phyloP scores from a whole-genome alignment of 1,284 basidiomycete genomes.

The Ganoderma meredithae region DNA sequence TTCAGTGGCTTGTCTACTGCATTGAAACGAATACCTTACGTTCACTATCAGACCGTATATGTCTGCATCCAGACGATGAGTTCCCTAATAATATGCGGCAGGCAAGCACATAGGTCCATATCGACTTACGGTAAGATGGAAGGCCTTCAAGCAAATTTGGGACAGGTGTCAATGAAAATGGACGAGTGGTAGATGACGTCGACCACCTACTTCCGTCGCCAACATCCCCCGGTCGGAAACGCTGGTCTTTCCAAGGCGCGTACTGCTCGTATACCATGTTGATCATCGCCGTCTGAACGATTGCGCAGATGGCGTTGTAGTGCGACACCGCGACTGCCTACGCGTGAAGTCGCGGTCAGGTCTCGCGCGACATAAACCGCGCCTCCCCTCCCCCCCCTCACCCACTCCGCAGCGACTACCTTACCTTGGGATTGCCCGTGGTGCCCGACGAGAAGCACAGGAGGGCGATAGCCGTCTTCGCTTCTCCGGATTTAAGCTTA shows the following conservation, averaged over 20 bases:
- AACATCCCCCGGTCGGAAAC: slow-evolving; percentile 63
- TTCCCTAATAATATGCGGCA: not conserved
- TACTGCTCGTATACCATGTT: slow-evolving; percentile 52
- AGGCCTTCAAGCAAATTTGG: slow-evolving; percentile 27
- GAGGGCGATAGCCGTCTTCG: slow-evolving; percentile 68
- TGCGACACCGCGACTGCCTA: slow-evolving; percentile 78
- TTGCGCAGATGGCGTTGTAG: slow-evolving; percentile 69
- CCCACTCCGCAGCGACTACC: too few species aligned
- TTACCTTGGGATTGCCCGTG: slow-evolving; percentile 82
- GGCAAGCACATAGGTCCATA: not conserved
- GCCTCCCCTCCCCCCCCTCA: too few species aligned
- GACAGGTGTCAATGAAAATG: not conserved
- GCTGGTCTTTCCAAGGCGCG: slow-evolving; percentile 38
- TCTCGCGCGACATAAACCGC: not conserved
- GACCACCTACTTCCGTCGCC: slow-evolving; percentile 53
- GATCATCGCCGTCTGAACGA: slow-evolving; percentile 63
- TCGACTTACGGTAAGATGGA: slow-evolving; percentile 40
- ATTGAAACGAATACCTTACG: not conserved
- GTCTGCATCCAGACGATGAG: slow-evolving; percentile 43
- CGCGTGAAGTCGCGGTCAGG: not conserved
- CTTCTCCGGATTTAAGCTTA: slow-evolving; percentile 62
- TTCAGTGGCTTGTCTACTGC: slow-evolving; percentile 1
- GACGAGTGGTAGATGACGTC: not conserved
- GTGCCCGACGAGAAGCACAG: slow-evolving; percentile 84
- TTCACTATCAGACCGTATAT: slow-evolving; percentile 45